phyloP scores from a whole-genome alignment of 352 stramenopile species.

The Pythium plurisporium region DNA sequence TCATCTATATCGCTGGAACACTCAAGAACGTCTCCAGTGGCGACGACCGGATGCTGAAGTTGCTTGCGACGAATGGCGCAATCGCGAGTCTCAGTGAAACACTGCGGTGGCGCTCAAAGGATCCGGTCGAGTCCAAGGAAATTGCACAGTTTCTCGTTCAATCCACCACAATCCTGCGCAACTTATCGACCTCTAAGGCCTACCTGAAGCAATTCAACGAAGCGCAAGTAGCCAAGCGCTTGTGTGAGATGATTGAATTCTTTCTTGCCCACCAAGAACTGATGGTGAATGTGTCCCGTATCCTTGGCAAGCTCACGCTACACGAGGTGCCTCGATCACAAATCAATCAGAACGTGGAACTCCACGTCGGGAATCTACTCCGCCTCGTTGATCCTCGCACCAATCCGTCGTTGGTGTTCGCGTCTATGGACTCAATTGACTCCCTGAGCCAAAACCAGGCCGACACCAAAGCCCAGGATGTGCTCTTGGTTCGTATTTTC shows the following conservation, averaged over 20 bases:
- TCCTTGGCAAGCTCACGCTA: constrained; percentile 79
- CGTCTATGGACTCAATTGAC: not conserved
- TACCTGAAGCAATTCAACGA: constrained; percentile 73
- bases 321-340: constrained; percentile 65
- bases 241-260: constrained; percentile 40
- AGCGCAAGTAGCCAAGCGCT: constrained; percentile 33
- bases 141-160: constrained; percentile 72
- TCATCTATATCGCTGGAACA: constrained; percentile 67
- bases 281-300: constrained; percentile 73
- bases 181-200: constrained; percentile 52
- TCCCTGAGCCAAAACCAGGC: constrained; percentile 24
- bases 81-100: constrained; percentile 52
- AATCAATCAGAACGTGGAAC: constrained; percentile 43
- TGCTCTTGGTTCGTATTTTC: constrained; percentile 67
- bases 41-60: constrained; percentile 50
- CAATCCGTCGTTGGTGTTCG: constrained; percentile 36
- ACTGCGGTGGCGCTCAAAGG: constrained; percentile 35
- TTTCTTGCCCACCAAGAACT: constrained; percentile 62
- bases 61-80: constrained; percentile 59
- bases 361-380: constrained; percentile 42
- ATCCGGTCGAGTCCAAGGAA: constrained; percentile 33
- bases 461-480: constrained; percentile 42
- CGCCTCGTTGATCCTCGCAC: constrained; percentile 36
- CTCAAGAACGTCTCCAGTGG: constrained; percentile 72
- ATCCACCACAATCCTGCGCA: constrained; percentile 57